Percentiles rank a stretch among this genome's conserved stretches.
Evolutionary conservation across 345 rosid genomes (phyloP).

Genomic region (Excoecaria cochinchinensis): DNA sequence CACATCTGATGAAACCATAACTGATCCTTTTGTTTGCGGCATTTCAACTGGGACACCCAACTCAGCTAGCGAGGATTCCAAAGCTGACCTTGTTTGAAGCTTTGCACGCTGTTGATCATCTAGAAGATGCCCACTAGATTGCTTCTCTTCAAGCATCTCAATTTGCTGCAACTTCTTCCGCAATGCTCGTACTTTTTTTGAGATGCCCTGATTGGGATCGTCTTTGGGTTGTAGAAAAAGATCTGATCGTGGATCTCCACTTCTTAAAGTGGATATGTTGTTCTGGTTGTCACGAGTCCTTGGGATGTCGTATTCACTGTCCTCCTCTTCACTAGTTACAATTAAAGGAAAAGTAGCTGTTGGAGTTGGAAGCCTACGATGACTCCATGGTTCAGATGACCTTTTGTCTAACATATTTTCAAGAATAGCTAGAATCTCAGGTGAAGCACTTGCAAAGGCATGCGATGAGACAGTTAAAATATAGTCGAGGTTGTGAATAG

Average conservation of each 20-base stretch:
- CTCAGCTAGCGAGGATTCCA: slow-evolving; percentile 71
- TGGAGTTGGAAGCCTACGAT: slow-evolving; percentile 78
- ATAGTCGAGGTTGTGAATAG: slow-evolving; percentile 82
- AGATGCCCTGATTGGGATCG: slow-evolving; percentile 45
- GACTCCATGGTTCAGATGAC: slow-evolving; percentile 91
- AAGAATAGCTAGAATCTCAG: slow-evolving; percentile 70
- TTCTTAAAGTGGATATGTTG: slow-evolving; percentile 22
- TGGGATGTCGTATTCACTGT: slow-evolving; percentile 52
- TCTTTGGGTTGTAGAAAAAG: slow-evolving; percentile 60
- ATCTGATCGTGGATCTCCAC: slow-evolving; percentile 42
- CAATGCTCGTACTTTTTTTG: slow-evolving; percentile 73
- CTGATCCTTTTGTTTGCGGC: slow-evolving; percentile 34
- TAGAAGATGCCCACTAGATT: slow-evolving; percentile 63
- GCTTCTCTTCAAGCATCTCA: slow-evolving; percentile 87
- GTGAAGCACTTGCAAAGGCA: slow-evolving; percentile 64
- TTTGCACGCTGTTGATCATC: slow-evolving; percentile 92
- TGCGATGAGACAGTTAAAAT: slow-evolving; percentile 64
- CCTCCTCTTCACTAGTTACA: slow-evolving; percentile 82
- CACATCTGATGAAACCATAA: slow-evolving; percentile 42
- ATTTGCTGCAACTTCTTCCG: slow-evolving; percentile 91
- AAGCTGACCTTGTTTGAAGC: slow-evolving; percentile 60
- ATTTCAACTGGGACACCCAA: slow-evolving; percentile 61
- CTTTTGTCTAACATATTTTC: slow-evolving; percentile 75
- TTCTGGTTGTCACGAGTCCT: slow-evolving; percentile 59
- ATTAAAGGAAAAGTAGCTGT: slow-evolving; percentile 80